Percentiles rank a stretch among this genome's conserved stretches.
phyloP scores from a whole-genome alignment of 768 basidiomycete species.

The Mycena venus region DNA sequence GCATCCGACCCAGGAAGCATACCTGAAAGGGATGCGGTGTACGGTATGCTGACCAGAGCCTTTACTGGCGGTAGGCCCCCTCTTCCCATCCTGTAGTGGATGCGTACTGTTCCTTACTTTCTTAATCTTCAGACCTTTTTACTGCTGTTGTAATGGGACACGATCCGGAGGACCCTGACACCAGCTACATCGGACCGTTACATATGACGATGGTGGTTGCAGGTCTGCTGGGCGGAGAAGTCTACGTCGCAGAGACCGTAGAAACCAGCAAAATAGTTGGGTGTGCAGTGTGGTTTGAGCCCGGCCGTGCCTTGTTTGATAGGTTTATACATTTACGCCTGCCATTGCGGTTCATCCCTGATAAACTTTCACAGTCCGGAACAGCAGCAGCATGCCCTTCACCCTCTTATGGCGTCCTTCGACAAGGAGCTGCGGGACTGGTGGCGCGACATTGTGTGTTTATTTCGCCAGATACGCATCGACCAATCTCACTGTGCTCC shows the following conservation, averaged over 20 bases:
- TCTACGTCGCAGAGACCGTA: constrained; percentile 20
- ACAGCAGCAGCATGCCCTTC: constrained; percentile 3
- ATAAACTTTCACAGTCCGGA: not conserved
- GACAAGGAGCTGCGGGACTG: constrained; percentile 8
- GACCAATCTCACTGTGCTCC: not conserved
- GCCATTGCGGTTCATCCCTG: not conserved
- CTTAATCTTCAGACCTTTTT: constrained; percentile 6
- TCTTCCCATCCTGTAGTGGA: not conserved
- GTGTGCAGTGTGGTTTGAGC: constrained; percentile 28
- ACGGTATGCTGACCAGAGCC: not conserved
- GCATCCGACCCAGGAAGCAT: constrained; percentile 1
- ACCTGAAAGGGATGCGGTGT: constrained; percentile 15
- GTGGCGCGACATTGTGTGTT: constrained; percentile 3
- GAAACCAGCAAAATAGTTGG: constrained; percentile 11
- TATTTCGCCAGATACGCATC: not conserved
- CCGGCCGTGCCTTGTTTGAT: constrained; percentile 23
- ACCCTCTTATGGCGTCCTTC: not conserved
- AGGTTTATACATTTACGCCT: not conserved
- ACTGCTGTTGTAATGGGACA: constrained; percentile 2
- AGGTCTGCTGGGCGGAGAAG: constrained; percentile 22
- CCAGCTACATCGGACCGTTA: not conserved
- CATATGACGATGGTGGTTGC: constrained; percentile 4
- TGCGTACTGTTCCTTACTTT: not conserved
- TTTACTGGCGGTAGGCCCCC: constrained; percentile 12
- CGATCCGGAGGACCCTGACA: not conserved